Percentiles rank a stretch among this genome's conserved stretches.
Evolutionary conservation across 495 filamentous ascomycete genomes (phyloP).

Genomic region (Patellaria atrata): DNA sequence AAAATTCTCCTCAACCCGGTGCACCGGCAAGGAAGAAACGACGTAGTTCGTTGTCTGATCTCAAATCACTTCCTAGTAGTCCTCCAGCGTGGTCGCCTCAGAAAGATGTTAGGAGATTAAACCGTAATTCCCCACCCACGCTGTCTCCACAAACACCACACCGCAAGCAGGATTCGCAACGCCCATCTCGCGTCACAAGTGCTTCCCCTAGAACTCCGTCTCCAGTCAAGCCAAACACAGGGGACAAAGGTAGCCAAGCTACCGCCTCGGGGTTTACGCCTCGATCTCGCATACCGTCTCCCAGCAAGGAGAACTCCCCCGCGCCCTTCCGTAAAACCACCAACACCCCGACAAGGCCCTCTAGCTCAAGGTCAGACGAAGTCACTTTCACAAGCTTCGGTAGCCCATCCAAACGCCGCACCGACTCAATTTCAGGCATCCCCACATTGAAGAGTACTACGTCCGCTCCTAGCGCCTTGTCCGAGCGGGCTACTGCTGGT

Average conservation of each 20-base stretch:
- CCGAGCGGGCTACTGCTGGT: slow-evolving; percentile 35
- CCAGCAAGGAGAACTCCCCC: slow-evolving; percentile 28
- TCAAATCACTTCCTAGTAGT: slow-evolving; percentile 55
- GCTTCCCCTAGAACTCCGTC: slow-evolving; percentile 20
- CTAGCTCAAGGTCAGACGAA: slow-evolving; percentile 5
- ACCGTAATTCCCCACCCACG: slow-evolving; percentile 15
- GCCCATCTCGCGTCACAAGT: slow-evolving; percentile 11
- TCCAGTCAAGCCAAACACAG: slow-evolving; percentile 15
- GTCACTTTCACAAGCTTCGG: slow-evolving; percentile 28
- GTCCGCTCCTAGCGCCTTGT: slow-evolving; percentile 29
- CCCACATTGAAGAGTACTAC: slow-evolving; percentile 29
- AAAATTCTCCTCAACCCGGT: slow-evolving; percentile 23
- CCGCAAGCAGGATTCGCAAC: slow-evolving; percentile 8
- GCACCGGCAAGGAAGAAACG: slow-evolving; percentile 57
- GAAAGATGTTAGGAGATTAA: too few species aligned
- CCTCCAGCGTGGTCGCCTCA: slow-evolving; percentile 22
- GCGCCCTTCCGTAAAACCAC: slow-evolving; percentile 15
- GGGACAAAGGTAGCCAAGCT: too few species aligned
- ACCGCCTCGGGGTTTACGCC: too few species aligned
- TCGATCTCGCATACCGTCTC: too few species aligned
- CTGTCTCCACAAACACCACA: slow-evolving; percentile 22
- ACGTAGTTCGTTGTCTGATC: slow-evolving; percentile 81
- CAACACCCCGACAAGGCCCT: slow-evolving; percentile 6
- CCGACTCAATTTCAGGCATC: slow-evolving; percentile 37
- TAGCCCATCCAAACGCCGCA: slow-evolving; percentile 32